Conservation (phyloP, 2,329 filamentous ascomycete species). For the Aureobasidium mangrovei region DNA sequence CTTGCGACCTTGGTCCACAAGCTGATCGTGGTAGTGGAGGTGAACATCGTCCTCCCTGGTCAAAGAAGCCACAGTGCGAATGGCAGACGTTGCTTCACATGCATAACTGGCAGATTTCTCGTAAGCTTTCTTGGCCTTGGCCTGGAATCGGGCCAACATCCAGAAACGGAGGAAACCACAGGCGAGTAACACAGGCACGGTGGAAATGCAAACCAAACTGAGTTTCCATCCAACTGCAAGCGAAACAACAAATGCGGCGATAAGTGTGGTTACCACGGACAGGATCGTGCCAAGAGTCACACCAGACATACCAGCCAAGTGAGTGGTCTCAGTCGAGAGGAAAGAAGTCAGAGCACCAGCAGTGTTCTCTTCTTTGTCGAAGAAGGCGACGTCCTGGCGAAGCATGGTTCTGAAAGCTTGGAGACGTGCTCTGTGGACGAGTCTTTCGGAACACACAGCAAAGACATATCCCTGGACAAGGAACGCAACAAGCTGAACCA, state of each 20-base stretch:
- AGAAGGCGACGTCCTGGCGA: constrained; percentile 86
- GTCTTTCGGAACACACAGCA: constrained; percentile 74
- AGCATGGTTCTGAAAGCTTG: constrained; percentile 78
- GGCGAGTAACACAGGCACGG: constrained; percentile 65
- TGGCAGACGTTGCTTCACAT: constrained; percentile 87
- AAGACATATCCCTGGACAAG: constrained; percentile 63
- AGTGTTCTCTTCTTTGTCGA: constrained; percentile 82
- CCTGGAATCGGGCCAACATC: constrained; percentile 70
- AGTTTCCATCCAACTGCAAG: constrained; percentile 82
- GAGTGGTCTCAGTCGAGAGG: constrained; percentile 80
- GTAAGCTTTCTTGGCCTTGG: constrained; percentile 70
- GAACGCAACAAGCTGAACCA: constrained; percentile 64
- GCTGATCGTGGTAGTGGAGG: constrained; percentile 56
- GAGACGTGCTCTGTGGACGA: constrained; percentile 76
- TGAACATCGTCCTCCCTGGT: constrained; percentile 80
- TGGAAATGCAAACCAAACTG: constrained; percentile 70
- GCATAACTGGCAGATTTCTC: constrained; percentile 75
- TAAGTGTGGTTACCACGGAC: constrained; percentile 68
- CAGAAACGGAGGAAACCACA: constrained; percentile 87
- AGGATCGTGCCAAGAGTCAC: constrained; percentile 79
- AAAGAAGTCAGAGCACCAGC: constrained; percentile 83
- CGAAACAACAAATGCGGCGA: constrained; percentile 61
- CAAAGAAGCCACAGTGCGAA: constrained; percentile 84
- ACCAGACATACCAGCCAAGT: constrained; percentile 79
- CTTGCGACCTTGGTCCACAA: constrained; percentile 56